A percentile compares a stretch with the other conserved stretches of the same genome.
Conservation (phyloP, 768 basidiomycete genomes). For the Hericium erinaceus region DNA sequence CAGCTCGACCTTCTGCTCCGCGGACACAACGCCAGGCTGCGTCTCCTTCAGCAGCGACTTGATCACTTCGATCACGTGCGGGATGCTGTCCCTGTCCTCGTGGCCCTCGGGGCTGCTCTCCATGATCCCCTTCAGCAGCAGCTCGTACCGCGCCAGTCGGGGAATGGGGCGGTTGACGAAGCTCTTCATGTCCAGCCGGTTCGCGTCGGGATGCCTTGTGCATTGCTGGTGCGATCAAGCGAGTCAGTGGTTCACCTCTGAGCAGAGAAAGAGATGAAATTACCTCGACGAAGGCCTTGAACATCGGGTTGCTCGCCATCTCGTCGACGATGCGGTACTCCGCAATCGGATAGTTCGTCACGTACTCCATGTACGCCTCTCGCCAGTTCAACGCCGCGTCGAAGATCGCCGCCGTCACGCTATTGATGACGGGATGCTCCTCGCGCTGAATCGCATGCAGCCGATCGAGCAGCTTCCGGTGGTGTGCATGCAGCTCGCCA, state of each 20-base stretch:
- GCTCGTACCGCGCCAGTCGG: slow-evolving; percentile 79
- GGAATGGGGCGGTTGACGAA: slow-evolving; percentile 92
- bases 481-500: slow-evolving; percentile 63
- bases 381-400: slow-evolving; percentile 90
- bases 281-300: slow-evolving; percentile 79
- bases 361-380: slow-evolving; percentile 87
- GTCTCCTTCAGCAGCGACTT: slow-evolving; percentile 79
- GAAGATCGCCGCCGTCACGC: slow-evolving; percentile 75
- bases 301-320: slow-evolving; percentile 69
- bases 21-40: slow-evolving; percentile 77
- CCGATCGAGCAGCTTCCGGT: slow-evolving; percentile 65
- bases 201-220: slow-evolving; percentile 62
- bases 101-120: slow-evolving; percentile 67
- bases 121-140: slow-evolving; percentile 72
- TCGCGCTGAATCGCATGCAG: slow-evolving; percentile 85
- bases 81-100: slow-evolving; percentile 76
- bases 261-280: slow-evolving; percentile 15
- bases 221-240: slow-evolving; percentile 27
- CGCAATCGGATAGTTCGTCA: slow-evolving; percentile 89
- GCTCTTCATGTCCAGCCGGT: slow-evolving; percentile 82
- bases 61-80: slow-evolving; percentile 81
- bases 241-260: not conserved
- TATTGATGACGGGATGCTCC: slow-evolving; percentile 70
- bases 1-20: slow-evolving; percentile 83
- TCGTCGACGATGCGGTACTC: slow-evolving; percentile 84